Evolutionary conservation across 495 filamentous ascomycete genomes (phyloP), one percentile per base, ranked within the genome.

Genomic region (Penicillium turbatum): DNA sequence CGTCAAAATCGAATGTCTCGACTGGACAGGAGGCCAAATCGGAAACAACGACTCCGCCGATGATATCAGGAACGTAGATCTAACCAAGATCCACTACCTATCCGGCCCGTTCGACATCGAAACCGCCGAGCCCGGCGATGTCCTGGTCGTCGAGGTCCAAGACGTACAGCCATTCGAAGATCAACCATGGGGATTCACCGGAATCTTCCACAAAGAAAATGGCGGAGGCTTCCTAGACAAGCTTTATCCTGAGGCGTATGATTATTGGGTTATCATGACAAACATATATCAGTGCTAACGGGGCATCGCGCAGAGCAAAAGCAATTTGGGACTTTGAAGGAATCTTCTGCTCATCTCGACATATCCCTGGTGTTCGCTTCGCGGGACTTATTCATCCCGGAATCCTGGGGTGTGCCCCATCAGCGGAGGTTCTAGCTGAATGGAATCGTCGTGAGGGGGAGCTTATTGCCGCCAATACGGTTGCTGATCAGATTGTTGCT

Each of bases 251-350:
- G 83, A 90, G 8, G 80, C 89, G 83, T 87, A 72, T 17, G 79
- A 62, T 15, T 10, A 24, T 21, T 19, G n/a, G 40, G 2, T 13
- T 15, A 24, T 19, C 26, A 5, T 51, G 9, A 6, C 5, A 32
- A 30, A 21, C n/a, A 38, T 15, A 24, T 27, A 12, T 21, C 21
- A 0, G 10, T 36, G 30, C 31, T 55, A 55, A 51, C 10, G 0
- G 30, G 10, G 2, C 4, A 2, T 10, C 0, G 9, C 32, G 15
- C 57, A 87, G 85, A n/a, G 90, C 89, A 13, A 93, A 93, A 64
- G 92, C 92, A 0, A 96, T 97, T 63, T 97, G 92, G 92, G 92
- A 96, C 64, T 96, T 97, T 56, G 90, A 96, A 63, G 92, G 92
- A 53, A 96, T 97, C 62, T 91, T 87, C 72, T 93, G 89, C 76